These are phyloP conservation scores for Fusarium hainanense DNA, from an alignment of 2,329 filamentous ascomycete genomes.

Conservation along the genomic window DNA sequence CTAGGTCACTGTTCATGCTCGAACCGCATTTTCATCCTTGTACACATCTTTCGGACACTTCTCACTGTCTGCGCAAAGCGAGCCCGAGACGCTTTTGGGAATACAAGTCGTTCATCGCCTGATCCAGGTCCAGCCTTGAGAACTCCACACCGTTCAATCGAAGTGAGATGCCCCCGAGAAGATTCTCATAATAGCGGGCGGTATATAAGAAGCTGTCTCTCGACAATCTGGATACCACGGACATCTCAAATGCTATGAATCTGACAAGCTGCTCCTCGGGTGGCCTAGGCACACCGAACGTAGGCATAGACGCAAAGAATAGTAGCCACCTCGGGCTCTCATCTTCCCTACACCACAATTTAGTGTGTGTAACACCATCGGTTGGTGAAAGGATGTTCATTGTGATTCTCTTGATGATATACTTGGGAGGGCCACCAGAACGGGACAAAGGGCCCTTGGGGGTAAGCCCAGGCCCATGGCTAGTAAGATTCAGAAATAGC, in stretches of 20 bases:
- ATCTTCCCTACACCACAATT: neutral
- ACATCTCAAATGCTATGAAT: too few species aligned
- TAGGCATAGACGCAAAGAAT: too few species aligned
- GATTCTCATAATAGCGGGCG: too few species aligned
- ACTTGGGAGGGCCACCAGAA: neutral
- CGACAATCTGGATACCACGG: too few species aligned
- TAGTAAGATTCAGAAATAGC: neutral
- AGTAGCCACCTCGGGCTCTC: too few species aligned
- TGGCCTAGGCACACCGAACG: too few species aligned
- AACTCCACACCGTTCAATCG: too few species aligned
- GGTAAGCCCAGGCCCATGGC: neutral
- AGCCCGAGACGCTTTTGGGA: fast-evolving
- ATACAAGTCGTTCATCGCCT: neutral
- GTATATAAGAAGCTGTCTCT: too few species aligned
- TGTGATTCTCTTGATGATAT: conserved; percentile 2
- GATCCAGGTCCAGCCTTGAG: neutral
- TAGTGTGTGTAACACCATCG: conserved; percentile 4
- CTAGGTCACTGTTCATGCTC: neutral
- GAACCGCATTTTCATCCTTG: neutral
- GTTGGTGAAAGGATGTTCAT: conserved; percentile 10
- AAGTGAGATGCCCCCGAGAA: too few species aligned
- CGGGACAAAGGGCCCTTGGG: too few species aligned
- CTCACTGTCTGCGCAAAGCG: fast-evolving
- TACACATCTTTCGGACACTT: neutral
- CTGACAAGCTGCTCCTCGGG: too few species aligned